A percentile compares a stretch with the other conserved stretches of the same genome.
Evolutionary conservation across 1,139 yeast species (phyloP).

Genomic region (Geotrichum reessii): DNA sequence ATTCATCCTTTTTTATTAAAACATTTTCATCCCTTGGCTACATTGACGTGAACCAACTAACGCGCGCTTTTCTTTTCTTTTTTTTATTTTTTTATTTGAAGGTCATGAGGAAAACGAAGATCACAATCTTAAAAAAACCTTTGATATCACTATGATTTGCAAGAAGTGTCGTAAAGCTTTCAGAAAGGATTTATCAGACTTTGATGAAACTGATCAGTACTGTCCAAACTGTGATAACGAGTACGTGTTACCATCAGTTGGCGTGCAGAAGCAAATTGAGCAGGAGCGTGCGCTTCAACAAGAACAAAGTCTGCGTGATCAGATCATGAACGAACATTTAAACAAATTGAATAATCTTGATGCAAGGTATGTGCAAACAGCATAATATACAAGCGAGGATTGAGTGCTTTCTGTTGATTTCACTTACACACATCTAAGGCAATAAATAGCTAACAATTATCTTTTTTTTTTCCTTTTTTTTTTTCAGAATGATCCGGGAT

Average conservation of each 20-base stretch:
- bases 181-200: slow-evolving; percentile 36
- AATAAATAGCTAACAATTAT: no score
- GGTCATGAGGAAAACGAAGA: slow-evolving; percentile 36
- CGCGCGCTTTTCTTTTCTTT: not conserved
- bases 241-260: slow-evolving; percentile 32
- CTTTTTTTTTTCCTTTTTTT: slow-evolving; percentile 6
- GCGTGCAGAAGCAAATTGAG: slow-evolving; percentile 23
- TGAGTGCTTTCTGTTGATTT: slow-evolving; percentile 5
- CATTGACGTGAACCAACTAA: not conserved
- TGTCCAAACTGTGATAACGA: slow-evolving; percentile 40
- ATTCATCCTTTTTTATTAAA: not conserved
- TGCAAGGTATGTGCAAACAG: slow-evolving; percentile 26
- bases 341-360: slow-evolving; percentile 22
- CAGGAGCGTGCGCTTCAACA: slow-evolving; percentile 14
- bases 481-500: slow-evolving; percentile 34
- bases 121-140: slow-evolving; percentile 33
- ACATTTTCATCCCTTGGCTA: not conserved
- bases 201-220: slow-evolving; percentile 37
- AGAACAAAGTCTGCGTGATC: not conserved
- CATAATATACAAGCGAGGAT: no score
- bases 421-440: not conserved
- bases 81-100: slow-evolving; percentile 7
- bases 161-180: slow-evolving; percentile 39
- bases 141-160: slow-evolving; percentile 37
- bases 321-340: slow-evolving; percentile 10